Percentiles rank a stretch among this genome's conserved stretches.
These are phyloP conservation scores for Cercospora sojina DNA, from an alignment of 2,329 filamentous ascomycete genomes.

Conservation along the genomic window DNA sequence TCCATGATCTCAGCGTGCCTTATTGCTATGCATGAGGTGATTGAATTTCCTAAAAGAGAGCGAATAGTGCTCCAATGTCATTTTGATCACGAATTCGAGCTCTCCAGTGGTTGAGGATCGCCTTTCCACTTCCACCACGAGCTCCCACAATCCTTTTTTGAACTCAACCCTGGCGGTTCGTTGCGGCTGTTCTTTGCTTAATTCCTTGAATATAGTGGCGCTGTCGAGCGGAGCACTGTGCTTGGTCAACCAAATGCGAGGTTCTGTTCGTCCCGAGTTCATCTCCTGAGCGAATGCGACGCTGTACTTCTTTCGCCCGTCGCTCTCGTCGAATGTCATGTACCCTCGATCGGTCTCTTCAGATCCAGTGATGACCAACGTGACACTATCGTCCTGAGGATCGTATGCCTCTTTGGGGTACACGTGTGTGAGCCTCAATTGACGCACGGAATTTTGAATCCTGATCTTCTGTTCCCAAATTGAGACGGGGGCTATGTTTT, in stretches of 20 bases:
- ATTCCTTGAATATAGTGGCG: background rate
- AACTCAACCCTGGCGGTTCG: conserved; percentile 20
- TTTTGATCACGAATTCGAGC: conserved; percentile 21
- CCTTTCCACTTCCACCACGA: conserved; percentile 19
- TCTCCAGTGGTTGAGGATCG: conserved; percentile 13
- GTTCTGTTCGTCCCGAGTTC: conserved; percentile 19
- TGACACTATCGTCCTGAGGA: conserved; percentile 11
- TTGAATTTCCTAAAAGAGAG: conserved; percentile 13
- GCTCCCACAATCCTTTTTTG: conserved; percentile 20
- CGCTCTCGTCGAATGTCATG: conserved; percentile 20
- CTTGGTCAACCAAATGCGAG: conserved; percentile 19
- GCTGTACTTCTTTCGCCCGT: conserved; percentile 23
- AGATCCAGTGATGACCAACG: conserved; percentile 22
- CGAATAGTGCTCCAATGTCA: conserved; percentile 23
- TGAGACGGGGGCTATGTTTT: conserved; percentile 11
- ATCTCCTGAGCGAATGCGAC: conserved; percentile 21
- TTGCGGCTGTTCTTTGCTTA: conserved; percentile 6
- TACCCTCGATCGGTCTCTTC: conserved; percentile 23
- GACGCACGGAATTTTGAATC: conserved; percentile 18
- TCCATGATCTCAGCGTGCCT: background rate
- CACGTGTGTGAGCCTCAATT: conserved; percentile 14
- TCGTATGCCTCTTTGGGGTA: conserved; percentile 21
- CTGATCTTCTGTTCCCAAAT: conserved; percentile 27
- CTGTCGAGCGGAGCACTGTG: conserved; percentile 10
- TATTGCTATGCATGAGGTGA: conserved; percentile 10